Conservation (phyloP, 208 protist genomes). For the Tetramitus jugosus region DNA sequence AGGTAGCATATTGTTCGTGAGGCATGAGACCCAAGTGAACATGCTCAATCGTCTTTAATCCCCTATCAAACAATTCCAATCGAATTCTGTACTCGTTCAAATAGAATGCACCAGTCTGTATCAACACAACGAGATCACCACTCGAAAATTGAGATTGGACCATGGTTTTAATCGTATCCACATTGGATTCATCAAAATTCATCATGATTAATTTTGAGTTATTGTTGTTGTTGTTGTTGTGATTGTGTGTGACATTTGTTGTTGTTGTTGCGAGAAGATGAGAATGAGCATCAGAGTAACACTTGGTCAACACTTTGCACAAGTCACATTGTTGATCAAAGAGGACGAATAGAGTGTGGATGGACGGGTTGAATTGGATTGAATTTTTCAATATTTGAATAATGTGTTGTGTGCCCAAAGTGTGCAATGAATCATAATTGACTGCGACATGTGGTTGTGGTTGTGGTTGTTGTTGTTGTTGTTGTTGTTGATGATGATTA, state of each 20-base stretch:
- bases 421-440: too few relatives aligned
- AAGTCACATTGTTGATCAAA: background rate
- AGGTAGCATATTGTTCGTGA: background rate
- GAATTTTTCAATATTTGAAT: too few relatives aligned
- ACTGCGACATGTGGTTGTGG: too few relatives aligned
- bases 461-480: too few relatives aligned
- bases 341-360: background rate
- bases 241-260: background rate
- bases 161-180: too few relatives aligned
- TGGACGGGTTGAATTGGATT: too few relatives aligned
- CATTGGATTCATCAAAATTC: too few relatives aligned
- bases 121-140: conserved; percentile 18
- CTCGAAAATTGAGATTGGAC: too few relatives aligned
- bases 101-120: conserved; percentile 24
- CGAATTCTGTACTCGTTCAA: conserved; percentile 25
- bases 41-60: background rate
- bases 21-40: background rate
- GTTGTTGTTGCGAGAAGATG: background rate
- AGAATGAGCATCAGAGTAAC: background rate
- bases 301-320: background rate
- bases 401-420: too few relatives aligned
- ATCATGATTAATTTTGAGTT: too few relatives aligned
- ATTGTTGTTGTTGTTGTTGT: background rate
- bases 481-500: too few relatives aligned
- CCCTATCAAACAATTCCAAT: conserved; percentile 19